Evolutionary conservation across 2,329 filamentous ascomycete genomes (phyloP).

Genomic region (Xylariaceae sp.): DNA sequence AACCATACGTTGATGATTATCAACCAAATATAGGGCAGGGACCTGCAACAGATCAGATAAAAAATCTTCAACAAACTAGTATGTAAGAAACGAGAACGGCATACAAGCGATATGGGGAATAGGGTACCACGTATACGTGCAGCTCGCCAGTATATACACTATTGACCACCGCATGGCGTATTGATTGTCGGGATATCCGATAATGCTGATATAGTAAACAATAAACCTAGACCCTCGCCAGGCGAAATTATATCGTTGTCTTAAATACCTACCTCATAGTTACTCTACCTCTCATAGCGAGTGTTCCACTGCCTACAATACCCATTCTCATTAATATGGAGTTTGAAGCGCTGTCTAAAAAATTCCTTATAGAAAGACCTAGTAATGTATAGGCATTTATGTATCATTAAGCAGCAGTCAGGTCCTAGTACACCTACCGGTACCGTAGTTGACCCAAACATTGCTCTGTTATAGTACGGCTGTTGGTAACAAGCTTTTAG

Average conservation of each 20-base stretch:
- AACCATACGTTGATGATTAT: conserved; percentile 1
- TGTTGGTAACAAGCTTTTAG: conserved; percentile 26
- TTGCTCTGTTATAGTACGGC: conserved; percentile 6
- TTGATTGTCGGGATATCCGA: conserved; percentile 10
- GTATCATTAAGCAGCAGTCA: conserved; percentile 10
- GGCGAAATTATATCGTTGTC: background rate
- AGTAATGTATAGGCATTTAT: background rate
- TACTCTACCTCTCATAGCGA: conserved; percentile 2
- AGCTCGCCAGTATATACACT: conserved; percentile 21
- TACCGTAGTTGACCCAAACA: conserved; percentile 16
- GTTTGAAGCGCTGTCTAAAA: background rate
- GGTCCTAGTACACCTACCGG: conserved; percentile 7
- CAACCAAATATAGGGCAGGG: no score
- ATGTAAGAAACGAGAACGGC: background rate
- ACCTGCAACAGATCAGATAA: conserved; percentile 7
- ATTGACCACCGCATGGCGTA: conserved; percentile 19
- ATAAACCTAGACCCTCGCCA: conserved; percentile 3
- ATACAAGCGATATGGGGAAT: conserved; percentile 26
- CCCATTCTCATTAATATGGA: conserved; percentile 2
- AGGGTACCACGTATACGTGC: conserved; percentile 28
- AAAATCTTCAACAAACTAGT: background rate
- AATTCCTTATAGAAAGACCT: conserved; percentile 3
- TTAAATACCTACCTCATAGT: background rate
- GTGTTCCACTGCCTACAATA: background rate
- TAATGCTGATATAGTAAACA: background rate